Percentiles rank a stretch among this genome's conserved stretches.
phyloP scores from a whole-genome alignment of 2,329 filamentous ascomycete genomes.

The Metarhizium guizhouense region DNA sequence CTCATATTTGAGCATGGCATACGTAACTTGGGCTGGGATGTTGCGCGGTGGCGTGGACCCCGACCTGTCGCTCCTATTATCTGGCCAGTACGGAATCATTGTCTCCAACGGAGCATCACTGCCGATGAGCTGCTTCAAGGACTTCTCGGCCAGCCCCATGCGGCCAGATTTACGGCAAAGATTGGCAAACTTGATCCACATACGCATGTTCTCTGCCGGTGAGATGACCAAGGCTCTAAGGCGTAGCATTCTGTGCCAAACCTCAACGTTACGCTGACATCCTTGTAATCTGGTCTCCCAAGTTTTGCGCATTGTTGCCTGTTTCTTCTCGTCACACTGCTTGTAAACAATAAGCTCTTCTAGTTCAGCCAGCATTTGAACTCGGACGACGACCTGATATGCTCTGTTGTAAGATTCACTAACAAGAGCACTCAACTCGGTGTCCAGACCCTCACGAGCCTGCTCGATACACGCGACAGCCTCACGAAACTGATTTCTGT shows the following conservation, averaged over 20 bases:
- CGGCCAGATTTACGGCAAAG: constrained; percentile 93
- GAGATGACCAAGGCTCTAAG: constrained; percentile 86
- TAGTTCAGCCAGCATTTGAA: constrained; percentile 97
- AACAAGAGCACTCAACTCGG: constrained; percentile 90
- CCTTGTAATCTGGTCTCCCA: constrained; percentile 95
- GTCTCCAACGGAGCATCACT: constrained; percentile 54
- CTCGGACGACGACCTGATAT: constrained; percentile 94
- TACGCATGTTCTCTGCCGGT: constrained; percentile 89
- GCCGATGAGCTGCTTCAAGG: constrained; percentile 80
- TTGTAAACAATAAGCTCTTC: constrained; percentile 99
- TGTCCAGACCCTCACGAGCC: constrained; percentile 87
- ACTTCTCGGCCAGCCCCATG: constrained; percentile 91
- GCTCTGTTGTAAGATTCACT: constrained; percentile 97
- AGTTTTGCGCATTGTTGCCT: constrained; percentile 81
- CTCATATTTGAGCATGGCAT: constrained; percentile 94
- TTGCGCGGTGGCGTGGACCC: constrained; percentile 24
- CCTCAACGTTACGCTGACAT: constrained; percentile 93
- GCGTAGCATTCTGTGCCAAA: constrained; percentile 97
- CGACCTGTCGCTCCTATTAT: constrained; percentile 18
- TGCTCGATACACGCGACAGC: constrained; percentile 84
- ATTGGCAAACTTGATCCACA: constrained; percentile 99
- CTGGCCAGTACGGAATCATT: constrained; percentile 52
- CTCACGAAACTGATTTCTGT: constrained; percentile 91
- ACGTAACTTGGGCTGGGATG: constrained; percentile 72
- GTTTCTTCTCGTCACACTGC: constrained; percentile 81